Percentiles rank a stretch among this genome's conserved stretches.
These are phyloP conservation scores for Cymbopogon flexuosus DNA, from an alignment of 202 grass and related monocot genomes.

Conservation along the genomic window DNA sequence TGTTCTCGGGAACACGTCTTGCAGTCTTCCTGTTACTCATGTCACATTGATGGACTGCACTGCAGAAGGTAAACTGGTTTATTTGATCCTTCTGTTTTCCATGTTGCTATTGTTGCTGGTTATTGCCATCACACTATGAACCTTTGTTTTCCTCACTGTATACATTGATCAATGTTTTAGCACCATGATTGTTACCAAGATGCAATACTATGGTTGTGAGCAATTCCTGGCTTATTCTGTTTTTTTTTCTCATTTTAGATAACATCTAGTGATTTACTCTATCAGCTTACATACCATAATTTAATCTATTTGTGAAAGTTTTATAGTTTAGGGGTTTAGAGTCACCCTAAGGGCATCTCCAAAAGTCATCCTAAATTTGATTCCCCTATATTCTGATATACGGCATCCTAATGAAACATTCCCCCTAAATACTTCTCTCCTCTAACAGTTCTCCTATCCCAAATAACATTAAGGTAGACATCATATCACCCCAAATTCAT, in stretches of 20 bases:
- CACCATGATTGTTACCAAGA: background rate
- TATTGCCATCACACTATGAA: background rate
- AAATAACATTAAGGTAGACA: too few relatives aligned
- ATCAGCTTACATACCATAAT: background rate
- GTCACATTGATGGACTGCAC: constrained; percentile 41
- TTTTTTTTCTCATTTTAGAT: background rate
- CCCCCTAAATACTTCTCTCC: background rate
- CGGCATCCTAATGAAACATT: background rate
- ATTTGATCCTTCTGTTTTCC: constrained; percentile 31
- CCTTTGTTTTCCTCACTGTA: background rate
- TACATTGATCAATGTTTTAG: background rate
- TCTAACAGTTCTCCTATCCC: too few relatives aligned
- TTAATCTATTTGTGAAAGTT: background rate
- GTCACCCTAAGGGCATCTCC: background rate
- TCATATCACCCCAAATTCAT: too few relatives aligned
- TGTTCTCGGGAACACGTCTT: constrained; percentile 41
- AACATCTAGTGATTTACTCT: background rate
- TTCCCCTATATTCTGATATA: background rate
- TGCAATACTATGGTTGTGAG: background rate
- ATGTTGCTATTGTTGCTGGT: background rate
- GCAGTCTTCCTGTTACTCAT: constrained; percentile 48
- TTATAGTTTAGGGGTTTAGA: background rate
- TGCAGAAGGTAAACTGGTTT: constrained; percentile 56
- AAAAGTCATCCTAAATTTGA: background rate
- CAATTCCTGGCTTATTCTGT: background rate